phyloP scores from a whole-genome alignment of 345 rosid genomes.

The Aethionema arabicum region DNA sequence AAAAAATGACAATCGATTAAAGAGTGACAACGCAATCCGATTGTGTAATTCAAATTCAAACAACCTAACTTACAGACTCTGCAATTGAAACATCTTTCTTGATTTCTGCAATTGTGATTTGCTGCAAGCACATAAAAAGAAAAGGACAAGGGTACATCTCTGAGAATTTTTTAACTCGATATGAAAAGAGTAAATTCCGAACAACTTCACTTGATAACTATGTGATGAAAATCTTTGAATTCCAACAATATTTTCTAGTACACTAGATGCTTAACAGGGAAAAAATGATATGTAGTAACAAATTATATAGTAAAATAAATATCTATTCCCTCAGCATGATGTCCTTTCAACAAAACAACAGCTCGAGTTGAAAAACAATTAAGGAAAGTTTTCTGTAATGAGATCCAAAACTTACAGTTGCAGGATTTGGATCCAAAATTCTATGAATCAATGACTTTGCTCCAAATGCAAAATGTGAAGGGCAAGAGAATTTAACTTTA shows the following conservation, averaged over 20 bases:
- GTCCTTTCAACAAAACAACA: conserved; percentile 8
- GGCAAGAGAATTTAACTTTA: conserved; percentile 78
- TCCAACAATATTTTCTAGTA: conserved; percentile 11
- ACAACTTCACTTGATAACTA: conserved; percentile 3
- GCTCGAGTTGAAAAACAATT: not conserved
- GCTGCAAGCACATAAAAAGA: conserved; percentile 45
- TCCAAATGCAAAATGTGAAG: conserved; percentile 85
- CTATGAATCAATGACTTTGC: conserved; percentile 77
- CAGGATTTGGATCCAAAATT: conserved; percentile 89
- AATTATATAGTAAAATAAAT: conserved; percentile 15
- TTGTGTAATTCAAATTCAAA: too few species aligned
- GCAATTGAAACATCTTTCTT: conserved; percentile 69
- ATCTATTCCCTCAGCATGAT: conserved; percentile 14
- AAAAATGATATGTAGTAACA: conserved; percentile 17
- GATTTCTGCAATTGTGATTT: conserved; percentile 76
- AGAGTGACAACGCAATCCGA: too few species aligned
- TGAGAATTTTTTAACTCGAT: conserved; percentile 1
- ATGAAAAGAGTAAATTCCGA: not conserved
- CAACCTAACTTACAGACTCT: too few species aligned
- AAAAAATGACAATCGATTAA: too few species aligned
- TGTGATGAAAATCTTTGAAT: conserved; percentile 3
- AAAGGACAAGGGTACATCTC: conserved; percentile 5
- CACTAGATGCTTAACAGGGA: conserved; percentile 8
- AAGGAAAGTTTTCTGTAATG: conserved; percentile 11
- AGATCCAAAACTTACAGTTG: conserved; percentile 58